A percentile compares a stretch with the other conserved stretches of the same genome.
Conservation (phyloP, 2,329 filamentous ascomycete species). For the Aspergillus aculeatus region DNA sequence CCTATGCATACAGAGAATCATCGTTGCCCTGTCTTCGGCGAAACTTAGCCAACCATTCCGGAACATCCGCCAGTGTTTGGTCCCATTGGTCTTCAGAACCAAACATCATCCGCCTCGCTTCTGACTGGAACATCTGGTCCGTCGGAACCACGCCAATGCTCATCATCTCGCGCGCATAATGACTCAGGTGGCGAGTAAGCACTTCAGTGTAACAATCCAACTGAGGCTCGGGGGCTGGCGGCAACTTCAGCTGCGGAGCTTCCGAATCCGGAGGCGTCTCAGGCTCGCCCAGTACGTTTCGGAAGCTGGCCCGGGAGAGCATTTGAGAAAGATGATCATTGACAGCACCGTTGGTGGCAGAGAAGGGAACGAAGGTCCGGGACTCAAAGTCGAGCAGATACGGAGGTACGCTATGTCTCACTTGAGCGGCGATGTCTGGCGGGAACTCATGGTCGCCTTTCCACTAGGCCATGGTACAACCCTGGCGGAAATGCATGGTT, state of each 20-base stretch:
- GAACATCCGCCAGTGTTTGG: too few relatives aligned
- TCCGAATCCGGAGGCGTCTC: too few relatives aligned
- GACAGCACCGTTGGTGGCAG: conserved; percentile 15
- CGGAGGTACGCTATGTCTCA: conserved; percentile 19
- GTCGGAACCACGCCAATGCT: not conserved
- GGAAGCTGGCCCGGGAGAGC: conserved; percentile 11
- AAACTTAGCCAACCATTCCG: too few relatives aligned
- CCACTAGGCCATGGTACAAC: conserved; percentile 53
- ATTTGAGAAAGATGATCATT: conserved; percentile 23
- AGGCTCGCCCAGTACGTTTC: not conserved
- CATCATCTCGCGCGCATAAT: conserved; percentile 9
- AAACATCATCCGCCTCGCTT: conserved; percentile 3
- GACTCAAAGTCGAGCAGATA: conserved; percentile 25
- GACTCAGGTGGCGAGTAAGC: conserved; percentile 19
- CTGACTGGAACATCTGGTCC: conserved; percentile 10
- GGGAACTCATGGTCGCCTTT: conserved; percentile 52
- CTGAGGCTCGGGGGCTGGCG: not conserved
- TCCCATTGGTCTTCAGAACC: not conserved
- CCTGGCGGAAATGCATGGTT: conserved; percentile 53
- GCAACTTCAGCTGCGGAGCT: too few relatives aligned
- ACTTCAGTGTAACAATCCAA: conserved; percentile 16
- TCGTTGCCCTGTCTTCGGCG: too few relatives aligned
- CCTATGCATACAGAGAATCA: too few relatives aligned
- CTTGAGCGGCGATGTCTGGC: conserved; percentile 14
- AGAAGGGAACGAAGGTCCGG: conserved; percentile 19